Evolutionary conservation across 2,329 filamentous ascomycete genomes (phyloP).

Genomic region (Hypocreales sp.): DNA sequence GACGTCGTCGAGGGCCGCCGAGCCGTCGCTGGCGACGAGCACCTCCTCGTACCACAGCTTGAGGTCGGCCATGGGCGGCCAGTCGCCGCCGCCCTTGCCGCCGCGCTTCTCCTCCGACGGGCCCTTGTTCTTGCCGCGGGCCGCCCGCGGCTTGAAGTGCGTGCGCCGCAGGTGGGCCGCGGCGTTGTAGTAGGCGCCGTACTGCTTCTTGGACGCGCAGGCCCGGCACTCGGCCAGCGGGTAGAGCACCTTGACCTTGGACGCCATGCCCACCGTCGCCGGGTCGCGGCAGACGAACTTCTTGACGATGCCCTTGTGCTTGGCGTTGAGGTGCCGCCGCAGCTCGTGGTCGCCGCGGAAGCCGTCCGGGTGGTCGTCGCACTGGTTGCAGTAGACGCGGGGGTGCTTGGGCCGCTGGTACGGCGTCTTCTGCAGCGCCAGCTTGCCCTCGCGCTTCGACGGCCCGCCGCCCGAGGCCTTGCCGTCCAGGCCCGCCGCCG

Average conservation of each 20-base stretch:
- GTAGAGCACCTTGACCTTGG: constrained; percentile 34
- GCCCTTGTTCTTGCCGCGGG: constrained; percentile 26
- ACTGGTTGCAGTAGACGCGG: constrained; percentile 56
- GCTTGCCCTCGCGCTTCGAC: constrained; percentile 25
- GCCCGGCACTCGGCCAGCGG: constrained; percentile 73
- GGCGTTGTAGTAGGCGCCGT: constrained; percentile 89
- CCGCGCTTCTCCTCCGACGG: constrained; percentile 32
- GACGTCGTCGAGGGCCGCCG: constrained; percentile 14
- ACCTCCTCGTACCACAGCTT: constrained; percentile 46
- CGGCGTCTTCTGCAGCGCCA: constrained; percentile 24
- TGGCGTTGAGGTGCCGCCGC: constrained; percentile 46
- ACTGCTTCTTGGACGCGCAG: constrained; percentile 61
- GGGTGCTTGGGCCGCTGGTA: constrained; percentile 51
- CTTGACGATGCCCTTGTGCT: constrained; percentile 43
- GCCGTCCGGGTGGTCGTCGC: constrained; percentile 57
- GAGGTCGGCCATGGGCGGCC: constrained; percentile 39
- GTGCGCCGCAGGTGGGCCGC: constrained; percentile 77
- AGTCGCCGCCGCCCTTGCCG: constrained; percentile 36
- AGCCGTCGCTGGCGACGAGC: constrained; percentile 24
- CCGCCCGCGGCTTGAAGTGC: constrained; percentile 60
- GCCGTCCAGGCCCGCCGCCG: background rate
- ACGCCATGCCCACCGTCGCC: constrained; percentile 17
- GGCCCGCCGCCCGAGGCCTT: constrained; percentile 5
- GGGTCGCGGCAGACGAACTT: constrained; percentile 46
- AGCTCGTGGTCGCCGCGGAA: constrained; percentile 82